Conservation (phyloP, 345 rosid genomes). For the Salix dunnii region DNA sequence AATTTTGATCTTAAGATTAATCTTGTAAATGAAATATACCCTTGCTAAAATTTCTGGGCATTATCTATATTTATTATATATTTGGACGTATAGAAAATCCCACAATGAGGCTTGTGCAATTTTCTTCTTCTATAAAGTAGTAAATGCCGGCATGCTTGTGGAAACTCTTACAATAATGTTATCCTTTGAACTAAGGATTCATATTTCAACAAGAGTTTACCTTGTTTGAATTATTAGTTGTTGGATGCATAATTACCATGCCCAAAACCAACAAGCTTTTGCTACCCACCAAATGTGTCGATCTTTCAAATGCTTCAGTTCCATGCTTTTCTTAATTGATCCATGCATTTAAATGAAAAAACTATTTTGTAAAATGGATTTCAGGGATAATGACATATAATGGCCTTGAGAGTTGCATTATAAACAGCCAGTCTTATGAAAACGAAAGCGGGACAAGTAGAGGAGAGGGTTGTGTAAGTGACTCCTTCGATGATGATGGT, state of each 20-base stretch:
- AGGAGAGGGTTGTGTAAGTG: conserved; percentile 72
- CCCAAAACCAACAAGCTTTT: not conserved
- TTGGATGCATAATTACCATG: not conserved
- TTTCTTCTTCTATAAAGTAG: not conserved
- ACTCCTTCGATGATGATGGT: conserved; percentile 72
- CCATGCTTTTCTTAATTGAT: not conserved
- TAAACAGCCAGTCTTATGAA: conserved; percentile 76
- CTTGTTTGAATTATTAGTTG: not conserved
- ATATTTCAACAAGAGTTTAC: not conserved
- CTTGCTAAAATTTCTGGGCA: not conserved
- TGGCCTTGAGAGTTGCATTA: conserved; percentile 82
- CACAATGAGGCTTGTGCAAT: not conserved
- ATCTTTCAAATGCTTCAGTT: not conserved
- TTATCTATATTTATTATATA: not conserved
- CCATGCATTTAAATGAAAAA: not conserved
- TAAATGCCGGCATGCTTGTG: not conserved
- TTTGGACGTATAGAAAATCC: not conserved
- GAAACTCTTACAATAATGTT: not conserved
- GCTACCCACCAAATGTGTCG: not conserved
- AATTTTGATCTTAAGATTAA: not conserved
- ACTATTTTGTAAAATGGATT: not conserved
- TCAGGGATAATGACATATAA: conserved; percentile 77
- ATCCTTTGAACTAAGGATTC: not conserved
- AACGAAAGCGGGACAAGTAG: conserved; percentile 75
- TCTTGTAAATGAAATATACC: not conserved